These are phyloP conservation scores for Ophiostoma ips DNA, from an alignment of 2,329 filamentous ascomycete species.

Conservation along the genomic window DNA sequence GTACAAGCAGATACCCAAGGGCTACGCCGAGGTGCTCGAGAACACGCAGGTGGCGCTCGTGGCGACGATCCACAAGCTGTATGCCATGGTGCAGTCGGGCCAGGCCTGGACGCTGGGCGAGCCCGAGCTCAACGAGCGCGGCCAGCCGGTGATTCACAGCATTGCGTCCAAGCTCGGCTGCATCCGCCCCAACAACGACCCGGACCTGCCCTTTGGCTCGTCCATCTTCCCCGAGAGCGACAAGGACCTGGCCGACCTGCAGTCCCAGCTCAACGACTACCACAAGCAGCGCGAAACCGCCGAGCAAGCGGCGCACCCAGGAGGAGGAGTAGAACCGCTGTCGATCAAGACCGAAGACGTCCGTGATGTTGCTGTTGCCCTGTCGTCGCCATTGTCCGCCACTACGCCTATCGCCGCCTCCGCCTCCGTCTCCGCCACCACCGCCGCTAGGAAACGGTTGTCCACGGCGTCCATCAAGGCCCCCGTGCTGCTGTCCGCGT, in stretches of 20 bases:
- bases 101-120: slow-evolving; percentile 49
- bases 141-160: slow-evolving; percentile 50
- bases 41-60: slow-evolving; percentile 52
- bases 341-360: slow-evolving; percentile 12
- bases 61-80: slow-evolving; percentile 51
- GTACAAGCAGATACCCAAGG: slow-evolving; percentile 50
- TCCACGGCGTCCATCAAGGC: slow-evolving; percentile 1
- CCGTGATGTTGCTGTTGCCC: too few relatives aligned
- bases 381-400: not conserved
- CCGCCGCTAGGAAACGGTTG: not conserved
- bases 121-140: slow-evolving; percentile 48
- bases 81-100: slow-evolving; percentile 45
- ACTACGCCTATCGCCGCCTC: not conserved
- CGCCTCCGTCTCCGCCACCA: not conserved
- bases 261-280: slow-evolving; percentile 37
- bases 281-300: slow-evolving; percentile 27
- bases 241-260: slow-evolving; percentile 41
- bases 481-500: not conserved
- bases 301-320: slow-evolving; percentile 13
- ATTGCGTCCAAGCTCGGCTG: slow-evolving; percentile 51
- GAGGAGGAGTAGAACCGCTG: too few relatives aligned
- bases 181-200: slow-evolving; percentile 47
- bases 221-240: slow-evolving; percentile 49
- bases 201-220: slow-evolving; percentile 39
- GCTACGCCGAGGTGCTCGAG: slow-evolving; percentile 50